Percentiles rank a stretch among this genome's conserved stretches.
Conservation (phyloP, 192 early-diverging fungal genomes). For the Tieghemiomyces parasiticus region DNA sequence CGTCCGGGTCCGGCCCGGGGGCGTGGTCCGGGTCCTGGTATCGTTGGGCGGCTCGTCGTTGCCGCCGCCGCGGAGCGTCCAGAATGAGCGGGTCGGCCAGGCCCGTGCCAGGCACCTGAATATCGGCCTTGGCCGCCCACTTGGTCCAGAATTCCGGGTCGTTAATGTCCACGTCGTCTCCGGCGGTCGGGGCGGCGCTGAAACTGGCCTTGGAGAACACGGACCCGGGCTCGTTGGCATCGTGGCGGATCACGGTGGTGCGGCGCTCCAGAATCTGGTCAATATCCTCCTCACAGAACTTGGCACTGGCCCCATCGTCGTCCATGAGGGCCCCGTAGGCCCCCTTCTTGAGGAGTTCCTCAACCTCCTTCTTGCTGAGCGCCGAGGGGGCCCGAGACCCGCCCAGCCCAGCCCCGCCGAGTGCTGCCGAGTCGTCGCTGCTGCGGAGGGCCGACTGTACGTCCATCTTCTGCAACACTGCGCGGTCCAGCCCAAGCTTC, state of each 20-base stretch:
- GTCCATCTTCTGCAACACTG: conserved; percentile 60
- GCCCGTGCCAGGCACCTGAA: conserved; percentile 37
- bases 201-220: conserved; percentile 85
- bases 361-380: conserved; percentile 61
- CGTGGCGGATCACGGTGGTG: conserved; percentile 63
- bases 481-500: conserved; percentile 71
- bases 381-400: conserved; percentile 21
- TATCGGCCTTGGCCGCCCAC: conserved; percentile 57
- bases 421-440: conserved; percentile 23
- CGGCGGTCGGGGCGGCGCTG: conserved; percentile 23
- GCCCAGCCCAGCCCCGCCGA: conserved; percentile 27
- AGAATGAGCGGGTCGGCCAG: conserved; percentile 45
- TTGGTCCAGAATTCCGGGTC: conserved; percentile 88
- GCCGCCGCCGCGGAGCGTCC: conserved; percentile 51
- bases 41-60: conserved; percentile 22
- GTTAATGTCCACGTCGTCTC: conserved; percentile 57
- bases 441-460: conserved; percentile 18
- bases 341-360: conserved; percentile 75
- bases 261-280: conserved; percentile 67
- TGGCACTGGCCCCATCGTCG: conserved; percentile 48
- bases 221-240: conserved; percentile 47
- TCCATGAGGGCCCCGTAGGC: conserved; percentile 79
- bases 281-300: conserved; percentile 80
- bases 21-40: neutral
- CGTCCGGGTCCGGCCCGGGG: no score